Evolutionary conservation across 208 protist species (phyloP).

Genomic region (Acanthamoeba rhysodes): DNA sequence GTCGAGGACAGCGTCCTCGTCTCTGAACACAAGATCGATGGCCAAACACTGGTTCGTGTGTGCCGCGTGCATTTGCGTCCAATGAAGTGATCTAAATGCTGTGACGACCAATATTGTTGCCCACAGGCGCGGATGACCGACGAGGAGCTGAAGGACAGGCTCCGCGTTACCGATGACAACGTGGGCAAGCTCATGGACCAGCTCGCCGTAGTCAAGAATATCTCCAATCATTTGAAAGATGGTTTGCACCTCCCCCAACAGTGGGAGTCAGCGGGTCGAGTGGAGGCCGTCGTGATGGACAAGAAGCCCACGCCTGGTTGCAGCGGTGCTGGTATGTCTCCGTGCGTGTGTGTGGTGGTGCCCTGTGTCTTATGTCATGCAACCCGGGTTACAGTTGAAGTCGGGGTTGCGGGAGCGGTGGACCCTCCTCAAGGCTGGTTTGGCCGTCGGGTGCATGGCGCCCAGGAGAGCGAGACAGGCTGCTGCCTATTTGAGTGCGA

Average conservation of each 20-base stretch:
- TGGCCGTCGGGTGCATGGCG: not conserved
- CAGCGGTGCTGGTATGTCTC: not conserved
- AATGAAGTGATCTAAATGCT: no score
- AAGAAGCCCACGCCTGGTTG: not conserved
- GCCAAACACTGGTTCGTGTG: conserved; percentile 1
- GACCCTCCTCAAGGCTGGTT: no score
- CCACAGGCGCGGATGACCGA: not conserved
- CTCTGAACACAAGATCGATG: conserved; percentile 34
- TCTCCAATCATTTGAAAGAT: not conserved
- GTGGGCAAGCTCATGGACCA: not conserved
- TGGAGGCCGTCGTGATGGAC: not conserved
- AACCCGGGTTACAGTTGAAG: no score
- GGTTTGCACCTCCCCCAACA: not conserved
- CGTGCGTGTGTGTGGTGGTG: no score
- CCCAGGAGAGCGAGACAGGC: conserved; percentile 5
- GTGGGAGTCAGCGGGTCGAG: no score
- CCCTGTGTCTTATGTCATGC: no score
- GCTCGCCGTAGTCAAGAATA: conserved; percentile 7
- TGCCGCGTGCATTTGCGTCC: not conserved
- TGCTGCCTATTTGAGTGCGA: conserved; percentile 51
- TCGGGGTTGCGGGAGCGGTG: not conserved
- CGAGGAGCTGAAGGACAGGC: conserved; percentile 30
- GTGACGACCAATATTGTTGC: not conserved
- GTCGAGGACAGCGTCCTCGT: conserved; percentile 20
- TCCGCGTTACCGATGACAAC: not conserved